Evolutionary conservation across 2,329 filamentous ascomycete genomes (phyloP), one percentile per base, ranked within the genome.

Genomic region (Moelleriella libera): DNA sequence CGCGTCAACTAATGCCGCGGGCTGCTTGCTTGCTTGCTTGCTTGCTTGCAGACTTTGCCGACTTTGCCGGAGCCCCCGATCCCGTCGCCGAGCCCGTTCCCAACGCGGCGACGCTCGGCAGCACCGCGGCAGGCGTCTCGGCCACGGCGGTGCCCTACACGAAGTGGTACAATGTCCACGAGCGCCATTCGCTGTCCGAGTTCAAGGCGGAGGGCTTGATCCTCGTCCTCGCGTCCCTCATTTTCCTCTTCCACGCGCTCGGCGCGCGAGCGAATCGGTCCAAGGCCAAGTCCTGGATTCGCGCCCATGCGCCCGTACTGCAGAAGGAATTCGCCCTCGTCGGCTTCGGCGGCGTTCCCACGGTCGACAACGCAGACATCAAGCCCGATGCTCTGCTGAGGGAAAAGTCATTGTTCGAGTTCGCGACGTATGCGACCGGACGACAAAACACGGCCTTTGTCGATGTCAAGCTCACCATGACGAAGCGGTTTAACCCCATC

Each of bases 101-200:
- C 43, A 67, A 67, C 49, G 66, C 71, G 50, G 66, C 72, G 52
- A 65, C 72, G 48, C 63, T 73, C 50, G 66, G 64, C 37, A 65
- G 67, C 30, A 63, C 69, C 41, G 64, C 67, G 45, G 61, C 69
- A 31, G 61, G 66, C 14, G 72, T 75, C 50, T 70, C 69, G 43
- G 63, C 67, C 44, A 71, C 73, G 43, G 66, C 63, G 42, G 69
- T 72, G 30, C 85, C 86, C 11, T 96, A 84, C 66, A 95, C 88
- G 46, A 88, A 87, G 72, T 98, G 92, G 92, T 98, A 97, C 70
- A 88, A 88, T 48, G 73, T 97, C 51, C 92, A 94, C 76, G 89
- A 97, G 76, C 88, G 92, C 60, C 82, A 89, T 59, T 81, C 81
- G 30, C 70, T 83, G 50, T 75, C 74, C 59, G 92, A 98, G 64